Evolutionary conservation across 1,284 basidiomycete species (phyloP).

Genomic region (Apiotrichum brassicae): DNA sequence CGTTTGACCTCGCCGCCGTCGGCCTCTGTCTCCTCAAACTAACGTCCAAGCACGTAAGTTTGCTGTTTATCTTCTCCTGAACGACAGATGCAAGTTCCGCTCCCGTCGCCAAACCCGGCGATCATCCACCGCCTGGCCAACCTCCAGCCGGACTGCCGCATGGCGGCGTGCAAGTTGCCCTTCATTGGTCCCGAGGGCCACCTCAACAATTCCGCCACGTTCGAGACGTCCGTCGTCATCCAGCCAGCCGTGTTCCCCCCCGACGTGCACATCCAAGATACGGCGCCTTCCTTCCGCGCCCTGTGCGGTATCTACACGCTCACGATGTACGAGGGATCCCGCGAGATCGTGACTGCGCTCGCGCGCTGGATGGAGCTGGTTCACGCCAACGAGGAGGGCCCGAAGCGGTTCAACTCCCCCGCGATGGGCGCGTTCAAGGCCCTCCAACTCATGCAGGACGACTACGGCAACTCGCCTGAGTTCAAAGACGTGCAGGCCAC

Average conservation of each 20-base stretch:
- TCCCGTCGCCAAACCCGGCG: neutral
- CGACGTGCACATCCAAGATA: too few relatives aligned
- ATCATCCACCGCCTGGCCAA: neutral
- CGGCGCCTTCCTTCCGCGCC: neutral
- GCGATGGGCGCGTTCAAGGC: too few relatives aligned
- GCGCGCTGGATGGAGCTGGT: neutral
- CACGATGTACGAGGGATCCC: neutral
- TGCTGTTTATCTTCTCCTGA: neutral
- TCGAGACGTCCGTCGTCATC: neutral
- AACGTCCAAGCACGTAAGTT: neutral
- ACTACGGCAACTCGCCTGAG: too few relatives aligned
- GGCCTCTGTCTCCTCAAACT: neutral
- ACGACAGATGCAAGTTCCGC: neutral
- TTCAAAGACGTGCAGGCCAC: too few relatives aligned
- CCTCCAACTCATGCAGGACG: constrained; percentile 70
- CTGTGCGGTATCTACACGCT: neutral
- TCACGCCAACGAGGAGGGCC: neutral
- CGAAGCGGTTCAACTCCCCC: too few relatives aligned
- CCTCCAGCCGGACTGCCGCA: neutral
- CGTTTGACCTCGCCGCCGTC: neutral
- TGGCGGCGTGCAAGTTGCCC: neutral
- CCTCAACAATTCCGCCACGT: neutral
- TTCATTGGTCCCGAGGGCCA: neutral
- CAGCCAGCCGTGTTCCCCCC: neutral
- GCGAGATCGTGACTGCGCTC: neutral